Evolutionary conservation across 169 alveolate genomes (phyloP).

Genomic region (Plasmodium knowlesi): DNA sequence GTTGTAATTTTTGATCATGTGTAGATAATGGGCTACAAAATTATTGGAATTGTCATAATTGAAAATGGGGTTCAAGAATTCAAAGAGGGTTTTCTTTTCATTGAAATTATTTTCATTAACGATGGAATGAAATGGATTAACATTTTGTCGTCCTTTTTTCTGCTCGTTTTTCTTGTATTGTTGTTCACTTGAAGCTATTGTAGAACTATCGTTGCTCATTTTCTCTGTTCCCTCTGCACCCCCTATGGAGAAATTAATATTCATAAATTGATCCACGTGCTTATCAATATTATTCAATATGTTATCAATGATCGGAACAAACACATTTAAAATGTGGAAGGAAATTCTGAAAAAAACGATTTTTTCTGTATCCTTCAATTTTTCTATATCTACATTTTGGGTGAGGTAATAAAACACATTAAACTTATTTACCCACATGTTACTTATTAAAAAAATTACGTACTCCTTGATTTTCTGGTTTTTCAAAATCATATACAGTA

Average conservation of each 20-base stretch:
- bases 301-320: constrained; percentile 52
- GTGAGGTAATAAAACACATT: constrained; percentile 67
- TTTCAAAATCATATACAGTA: constrained; percentile 47
- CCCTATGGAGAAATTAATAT: not conserved
- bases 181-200: not conserved
- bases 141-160: not conserved
- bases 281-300: constrained; percentile 45
- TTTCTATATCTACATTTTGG: constrained; percentile 24
- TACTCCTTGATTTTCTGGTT: constrained; percentile 61
- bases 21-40: constrained; percentile 43
- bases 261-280: constrained; percentile 18
- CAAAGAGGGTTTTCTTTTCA: constrained; percentile 46
- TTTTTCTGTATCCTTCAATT: constrained; percentile 64
- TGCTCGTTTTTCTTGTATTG: not conserved
- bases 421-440: constrained; percentile 64
- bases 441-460: constrained; percentile 20
- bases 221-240: not conserved
- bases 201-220: not conserved
- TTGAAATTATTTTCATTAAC: constrained; percentile 38
- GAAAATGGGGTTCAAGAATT: constrained; percentile 46
- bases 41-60: constrained; percentile 43
- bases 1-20: constrained; percentile 45
- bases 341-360: constrained; percentile 46
- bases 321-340: constrained; percentile 56
- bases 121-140: not conserved